A percentile compares a stretch with the other conserved stretches of the same genome.
phyloP scores from a whole-genome alignment of 176 grass and related monocot genomes.

The Zoysia pacifica region DNA sequence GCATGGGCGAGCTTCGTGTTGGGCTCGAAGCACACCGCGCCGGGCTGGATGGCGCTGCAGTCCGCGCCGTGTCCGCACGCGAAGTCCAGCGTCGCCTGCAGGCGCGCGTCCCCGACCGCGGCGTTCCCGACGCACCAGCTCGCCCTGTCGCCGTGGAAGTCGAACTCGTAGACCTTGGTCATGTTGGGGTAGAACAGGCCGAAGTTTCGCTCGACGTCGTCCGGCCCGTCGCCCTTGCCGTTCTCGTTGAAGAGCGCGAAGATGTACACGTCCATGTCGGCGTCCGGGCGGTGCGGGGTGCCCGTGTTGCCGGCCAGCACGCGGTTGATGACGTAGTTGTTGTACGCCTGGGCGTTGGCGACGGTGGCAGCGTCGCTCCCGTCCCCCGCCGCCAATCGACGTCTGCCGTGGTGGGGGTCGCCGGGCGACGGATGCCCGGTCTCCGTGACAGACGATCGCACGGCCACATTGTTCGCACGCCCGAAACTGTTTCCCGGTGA shows the following conservation, averaged over 20 bases:
- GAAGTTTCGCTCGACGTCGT: conserved; percentile 54
- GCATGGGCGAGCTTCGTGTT: conserved; percentile 46
- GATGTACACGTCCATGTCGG: conserved; percentile 52
- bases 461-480: neutral
- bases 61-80: conserved; percentile 34
- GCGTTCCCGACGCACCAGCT: conserved; percentile 54
- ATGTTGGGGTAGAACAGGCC: conserved; percentile 62
- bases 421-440: conserved; percentile 45
- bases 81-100: conserved; percentile 48
- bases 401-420: no score
- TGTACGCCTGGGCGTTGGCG: conserved; percentile 52
- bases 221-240: conserved; percentile 33
- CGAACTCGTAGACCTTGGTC: conserved; percentile 57
- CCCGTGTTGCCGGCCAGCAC: conserved; percentile 47
- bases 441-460: conserved; percentile 41
- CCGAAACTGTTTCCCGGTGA: neutral
- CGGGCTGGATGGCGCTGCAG: conserved; percentile 23
- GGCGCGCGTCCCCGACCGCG: neutral
- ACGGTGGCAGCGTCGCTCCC: neutral
- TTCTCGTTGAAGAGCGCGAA: conserved; percentile 84
- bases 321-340: conserved; percentile 46
- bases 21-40: conserved; percentile 45
- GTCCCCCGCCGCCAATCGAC: no score
- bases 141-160: conserved; percentile 35
- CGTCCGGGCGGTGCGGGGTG: conserved; percentile 44